Percentiles rank a stretch among this genome's conserved stretches.
phyloP scores from a whole-genome alignment of 176 grass and related monocot species.

The Oryza punctata region DNA sequence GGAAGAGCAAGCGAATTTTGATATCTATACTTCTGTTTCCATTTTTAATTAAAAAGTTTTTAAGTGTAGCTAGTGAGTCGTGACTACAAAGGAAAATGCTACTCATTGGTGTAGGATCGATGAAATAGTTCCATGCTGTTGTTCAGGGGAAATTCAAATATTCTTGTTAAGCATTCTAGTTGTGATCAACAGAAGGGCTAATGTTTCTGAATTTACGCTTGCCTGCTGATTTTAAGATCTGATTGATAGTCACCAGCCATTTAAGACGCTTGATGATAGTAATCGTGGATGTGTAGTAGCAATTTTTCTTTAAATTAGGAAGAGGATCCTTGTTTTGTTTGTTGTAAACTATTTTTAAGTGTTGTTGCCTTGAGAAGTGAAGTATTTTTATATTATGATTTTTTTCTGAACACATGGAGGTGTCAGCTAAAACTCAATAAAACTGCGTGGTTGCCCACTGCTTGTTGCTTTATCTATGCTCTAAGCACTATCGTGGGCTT shows the following conservation, averaged over 20 bases:
- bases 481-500: not conserved
- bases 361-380: not conserved
- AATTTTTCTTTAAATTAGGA: not conserved
- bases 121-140: not conserved
- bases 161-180: not conserved
- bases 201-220: not conserved
- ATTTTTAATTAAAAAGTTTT: not conserved
- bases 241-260: not conserved
- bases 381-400: not conserved
- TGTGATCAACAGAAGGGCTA: not conserved
- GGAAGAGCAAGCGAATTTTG: not conserved
- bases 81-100: not conserved
- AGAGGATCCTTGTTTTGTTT: not conserved
- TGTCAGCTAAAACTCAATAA: not conserved
- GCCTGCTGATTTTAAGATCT: not conserved
- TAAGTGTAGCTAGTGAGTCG: not conserved
- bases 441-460: not conserved
- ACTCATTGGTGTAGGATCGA: not conserved
- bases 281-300: not conserved
- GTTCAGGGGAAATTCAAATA: not conserved
- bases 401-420: not conserved
- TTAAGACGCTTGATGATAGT: not conserved
- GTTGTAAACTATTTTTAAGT: not conserved
- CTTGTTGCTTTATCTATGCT: not conserved
- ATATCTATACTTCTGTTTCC: not conserved